phyloP scores from a whole-genome alignment of 352 stramenopile species.

The Phytophthora hybrid region DNA sequence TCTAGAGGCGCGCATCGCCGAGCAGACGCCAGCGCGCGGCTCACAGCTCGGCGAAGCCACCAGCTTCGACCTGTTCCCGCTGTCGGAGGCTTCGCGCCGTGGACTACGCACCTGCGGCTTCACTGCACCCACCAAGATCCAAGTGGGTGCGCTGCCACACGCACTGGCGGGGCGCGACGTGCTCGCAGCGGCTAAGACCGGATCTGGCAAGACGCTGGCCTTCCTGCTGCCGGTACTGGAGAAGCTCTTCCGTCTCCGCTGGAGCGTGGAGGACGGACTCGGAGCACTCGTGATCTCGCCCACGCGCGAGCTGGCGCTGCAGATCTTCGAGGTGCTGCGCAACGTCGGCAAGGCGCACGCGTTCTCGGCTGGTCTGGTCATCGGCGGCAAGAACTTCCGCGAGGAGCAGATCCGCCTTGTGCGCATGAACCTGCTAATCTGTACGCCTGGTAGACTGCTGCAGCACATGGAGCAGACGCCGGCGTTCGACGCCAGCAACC shows the following conservation, averaged over 20 bases:
- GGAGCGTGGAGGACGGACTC: conserved; percentile 94
- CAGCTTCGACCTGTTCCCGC: conserved; percentile 87
- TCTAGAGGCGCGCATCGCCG: conserved; percentile 67
- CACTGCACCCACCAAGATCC: conserved; percentile 89
- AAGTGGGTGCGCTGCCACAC: conserved; percentile 89
- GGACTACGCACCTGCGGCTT: conserved; percentile 84
- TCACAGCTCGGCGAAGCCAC: conserved; percentile 77
- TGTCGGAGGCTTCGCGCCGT: conserved; percentile 83
- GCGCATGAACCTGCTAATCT: conserved; percentile 98
- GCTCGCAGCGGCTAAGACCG: conserved; percentile 93
- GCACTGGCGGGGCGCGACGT: conserved; percentile 92
- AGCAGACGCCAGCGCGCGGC: conserved; percentile 79
- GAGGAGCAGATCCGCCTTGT: conserved; percentile 96
- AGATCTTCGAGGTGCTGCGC: conserved; percentile 99
- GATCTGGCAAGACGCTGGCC: conserved; percentile 95
- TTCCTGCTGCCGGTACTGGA: conserved; percentile 92
- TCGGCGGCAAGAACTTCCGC: conserved; percentile 96
- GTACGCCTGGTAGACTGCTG: conserved; percentile 96
- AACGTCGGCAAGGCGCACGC: conserved; percentile 95
- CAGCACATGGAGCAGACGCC: conserved; percentile 99
- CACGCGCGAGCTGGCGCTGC: conserved; percentile 98
- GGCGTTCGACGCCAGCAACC: conserved; percentile 94
- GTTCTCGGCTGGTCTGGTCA: conserved; percentile 97
- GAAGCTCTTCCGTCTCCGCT: conserved; percentile 90
- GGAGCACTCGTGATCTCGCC: conserved; percentile 97